A percentile compares a stretch with the other conserved stretches of the same genome.
Evolutionary conservation across 768 basidiomycete genomes (phyloP).

Genomic region (Boletellus ananiceps): DNA sequence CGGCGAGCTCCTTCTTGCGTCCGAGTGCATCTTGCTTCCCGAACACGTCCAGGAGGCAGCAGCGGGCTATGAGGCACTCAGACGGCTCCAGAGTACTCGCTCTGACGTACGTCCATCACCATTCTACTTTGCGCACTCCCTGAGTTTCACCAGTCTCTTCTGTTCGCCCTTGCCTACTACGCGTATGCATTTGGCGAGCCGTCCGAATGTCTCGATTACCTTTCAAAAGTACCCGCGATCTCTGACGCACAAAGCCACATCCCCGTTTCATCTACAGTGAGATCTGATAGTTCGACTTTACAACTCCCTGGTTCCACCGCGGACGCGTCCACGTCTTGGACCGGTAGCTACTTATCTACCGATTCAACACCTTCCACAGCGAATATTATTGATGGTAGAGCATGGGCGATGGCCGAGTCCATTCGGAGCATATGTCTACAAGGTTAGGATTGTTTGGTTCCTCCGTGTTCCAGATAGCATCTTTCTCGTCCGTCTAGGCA

Average conservation of each 20-base stretch:
- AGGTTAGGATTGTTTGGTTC: conserved; percentile 43
- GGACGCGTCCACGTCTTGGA: conserved; percentile 44
- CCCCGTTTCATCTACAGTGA: conserved; percentile 40
- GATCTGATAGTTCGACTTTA: conserved; percentile 37
- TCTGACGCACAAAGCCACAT: conserved; percentile 51
- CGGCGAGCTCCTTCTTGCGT: conserved; percentile 32
- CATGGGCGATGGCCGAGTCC: conserved; percentile 69
- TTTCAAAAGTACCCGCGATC: conserved; percentile 52
- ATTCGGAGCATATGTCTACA: conserved; percentile 74
- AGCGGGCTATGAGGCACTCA: conserved; percentile 51
- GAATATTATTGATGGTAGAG: conserved; percentile 64
- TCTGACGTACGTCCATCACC: conserved; percentile 50
- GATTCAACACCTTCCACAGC: conserved; percentile 38
- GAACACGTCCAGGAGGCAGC: conserved; percentile 56
- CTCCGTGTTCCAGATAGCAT: not conserved
- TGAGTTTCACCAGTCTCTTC: conserved; percentile 48
- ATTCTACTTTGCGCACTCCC: not conserved
- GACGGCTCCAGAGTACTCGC: conserved; percentile 44
- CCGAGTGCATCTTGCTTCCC: conserved; percentile 54
- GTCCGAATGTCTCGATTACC: conserved; percentile 55
- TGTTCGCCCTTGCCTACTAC: conserved; percentile 71
- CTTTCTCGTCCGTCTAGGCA: conserved; percentile 44
- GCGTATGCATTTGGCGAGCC: conserved; percentile 72
- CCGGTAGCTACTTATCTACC: conserved; percentile 45
- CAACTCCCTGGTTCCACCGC: conserved; percentile 34